These are phyloP conservation scores for Magnolia officinalis DNA, from an alignment of 164 flowering plant species.

Conservation along the genomic window DNA sequence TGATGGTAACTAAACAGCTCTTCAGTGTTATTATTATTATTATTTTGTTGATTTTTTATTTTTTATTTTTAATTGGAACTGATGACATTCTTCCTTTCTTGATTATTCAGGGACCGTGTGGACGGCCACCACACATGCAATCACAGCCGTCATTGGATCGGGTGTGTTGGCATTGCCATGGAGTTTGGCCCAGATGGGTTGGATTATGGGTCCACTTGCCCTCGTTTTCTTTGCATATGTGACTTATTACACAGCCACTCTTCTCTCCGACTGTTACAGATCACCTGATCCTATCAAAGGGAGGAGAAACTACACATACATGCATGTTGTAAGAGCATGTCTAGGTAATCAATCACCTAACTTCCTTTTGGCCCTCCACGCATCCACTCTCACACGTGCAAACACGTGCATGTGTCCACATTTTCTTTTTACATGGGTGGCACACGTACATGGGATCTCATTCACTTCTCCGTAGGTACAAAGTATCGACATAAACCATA, in stretches of 20 bases:
- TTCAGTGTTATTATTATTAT: background rate
- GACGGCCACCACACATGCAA: conserved; percentile 35
- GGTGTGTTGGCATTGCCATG: conserved; percentile 42
- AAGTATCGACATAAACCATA: no score
- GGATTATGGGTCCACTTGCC: conserved; percentile 33
- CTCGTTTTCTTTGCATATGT: conserved; percentile 27
- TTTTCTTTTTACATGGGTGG: no score
- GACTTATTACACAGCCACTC: conserved; percentile 27
- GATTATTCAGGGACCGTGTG: conserved; percentile 30
- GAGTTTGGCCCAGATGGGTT: conserved; percentile 47
- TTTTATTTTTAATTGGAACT: background rate
- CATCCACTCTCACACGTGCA: background rate
- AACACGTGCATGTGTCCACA: no score
- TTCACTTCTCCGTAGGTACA: no score
- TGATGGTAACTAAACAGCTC: background rate
- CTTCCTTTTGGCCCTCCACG: background rate
- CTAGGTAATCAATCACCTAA: conserved; percentile 11
- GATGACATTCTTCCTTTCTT: background rate
- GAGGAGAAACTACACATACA: conserved; percentile 32
- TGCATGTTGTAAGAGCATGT: conserved; percentile 27
- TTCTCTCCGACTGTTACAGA: conserved; percentile 39
- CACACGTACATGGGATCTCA: no score
- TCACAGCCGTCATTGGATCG: conserved; percentile 36
- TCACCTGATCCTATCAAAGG: conserved; percentile 38
- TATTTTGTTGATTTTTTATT: background rate